Evolutionary conservation across 1,284 basidiomycete species (phyloP).

Genomic region (Ceratobasidium papillatum): DNA sequence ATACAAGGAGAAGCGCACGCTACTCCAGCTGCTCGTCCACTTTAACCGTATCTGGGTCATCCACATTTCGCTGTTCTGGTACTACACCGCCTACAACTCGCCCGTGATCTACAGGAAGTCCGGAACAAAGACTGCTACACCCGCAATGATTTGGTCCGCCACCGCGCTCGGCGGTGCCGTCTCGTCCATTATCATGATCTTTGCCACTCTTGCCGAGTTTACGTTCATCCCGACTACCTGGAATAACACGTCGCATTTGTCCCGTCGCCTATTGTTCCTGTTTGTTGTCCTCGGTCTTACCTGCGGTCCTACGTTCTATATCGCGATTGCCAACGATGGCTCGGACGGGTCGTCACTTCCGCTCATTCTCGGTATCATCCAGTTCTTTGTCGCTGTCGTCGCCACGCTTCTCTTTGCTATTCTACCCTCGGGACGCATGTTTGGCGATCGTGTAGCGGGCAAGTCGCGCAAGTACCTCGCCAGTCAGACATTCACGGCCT

Average conservation of each 20-base stretch:
- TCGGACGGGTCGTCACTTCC: constrained; percentile 73
- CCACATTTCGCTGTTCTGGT: constrained; percentile 92
- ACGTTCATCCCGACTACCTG: constrained; percentile 95
- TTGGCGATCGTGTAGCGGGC: constrained; percentile 92
- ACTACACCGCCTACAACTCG: constrained; percentile 94
- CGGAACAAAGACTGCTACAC: constrained; percentile 62
- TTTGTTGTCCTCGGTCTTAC: constrained; percentile 84
- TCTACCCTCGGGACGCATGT: constrained; percentile 92
- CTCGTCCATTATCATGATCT: constrained; percentile 90
- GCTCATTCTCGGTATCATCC: constrained; percentile 88
- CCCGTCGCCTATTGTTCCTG: constrained; percentile 85
- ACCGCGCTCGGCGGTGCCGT: constrained; percentile 91
- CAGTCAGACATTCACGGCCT: constrained; percentile 94
- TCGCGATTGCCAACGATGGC: constrained; percentile 70
- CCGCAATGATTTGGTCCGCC: constrained; percentile 87
- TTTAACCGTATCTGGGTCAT: constrained; percentile 98
- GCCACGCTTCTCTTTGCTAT: constrained; percentile 84
- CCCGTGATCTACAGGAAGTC: constrained; percentile 83
- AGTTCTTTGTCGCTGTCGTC: constrained; percentile 87
- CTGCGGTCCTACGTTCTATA: constrained; percentile 89
- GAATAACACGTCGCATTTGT: constrained; percentile 95
- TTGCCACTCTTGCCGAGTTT: constrained; percentile 91
- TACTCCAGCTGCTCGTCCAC: constrained; percentile 94
- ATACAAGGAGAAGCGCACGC: constrained; percentile 93
- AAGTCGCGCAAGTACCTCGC: constrained; percentile 96